Conservation (phyloP, 2,329 filamentous ascomycete genomes). For the Dendryphion nanum region DNA sequence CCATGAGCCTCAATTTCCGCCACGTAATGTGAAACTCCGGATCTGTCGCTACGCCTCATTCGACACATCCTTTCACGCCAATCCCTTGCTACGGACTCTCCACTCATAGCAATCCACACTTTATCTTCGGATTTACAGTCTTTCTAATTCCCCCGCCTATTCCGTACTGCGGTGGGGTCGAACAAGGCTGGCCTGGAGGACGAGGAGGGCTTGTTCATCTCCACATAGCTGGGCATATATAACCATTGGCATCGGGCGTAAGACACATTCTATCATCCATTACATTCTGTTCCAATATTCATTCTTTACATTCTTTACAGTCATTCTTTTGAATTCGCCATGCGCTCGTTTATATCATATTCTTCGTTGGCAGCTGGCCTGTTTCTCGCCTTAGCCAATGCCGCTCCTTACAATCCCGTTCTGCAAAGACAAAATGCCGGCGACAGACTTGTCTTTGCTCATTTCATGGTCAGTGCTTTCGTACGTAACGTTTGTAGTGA, state of each 20-base stretch:
- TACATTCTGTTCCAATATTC: background rate
- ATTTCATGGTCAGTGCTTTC: constrained; percentile 24
- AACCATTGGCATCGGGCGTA: background rate
- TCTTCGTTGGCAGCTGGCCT: constrained; percentile 13
- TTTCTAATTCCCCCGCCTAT: too few species aligned
- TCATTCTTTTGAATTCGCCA: constrained; percentile 10
- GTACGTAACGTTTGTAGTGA: background rate
- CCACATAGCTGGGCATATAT: too few species aligned
- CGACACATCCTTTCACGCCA: too few species aligned
- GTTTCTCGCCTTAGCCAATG: constrained; percentile 12
- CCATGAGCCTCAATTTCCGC: too few species aligned
- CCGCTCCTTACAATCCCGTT: constrained; percentile 11
- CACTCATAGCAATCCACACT: too few species aligned
- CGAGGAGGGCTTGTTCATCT: too few species aligned
- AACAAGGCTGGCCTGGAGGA: too few species aligned
- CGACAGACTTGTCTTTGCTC: constrained; percentile 21
- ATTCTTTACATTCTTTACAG: constrained; percentile 4
- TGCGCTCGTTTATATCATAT: constrained; percentile 12
- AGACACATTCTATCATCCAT: background rate
- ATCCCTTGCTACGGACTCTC: too few species aligned
- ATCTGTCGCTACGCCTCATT: too few species aligned
- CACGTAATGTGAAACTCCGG: too few species aligned
- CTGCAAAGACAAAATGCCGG: constrained; percentile 10
- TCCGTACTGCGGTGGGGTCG: too few species aligned
- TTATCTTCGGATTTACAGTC: too few species aligned